A percentile compares a stretch with the other conserved stretches of the same genome.
phyloP scores from a whole-genome alignment of 1,284 basidiomycete species.

The Ceratobasidium theobromae region DNA sequence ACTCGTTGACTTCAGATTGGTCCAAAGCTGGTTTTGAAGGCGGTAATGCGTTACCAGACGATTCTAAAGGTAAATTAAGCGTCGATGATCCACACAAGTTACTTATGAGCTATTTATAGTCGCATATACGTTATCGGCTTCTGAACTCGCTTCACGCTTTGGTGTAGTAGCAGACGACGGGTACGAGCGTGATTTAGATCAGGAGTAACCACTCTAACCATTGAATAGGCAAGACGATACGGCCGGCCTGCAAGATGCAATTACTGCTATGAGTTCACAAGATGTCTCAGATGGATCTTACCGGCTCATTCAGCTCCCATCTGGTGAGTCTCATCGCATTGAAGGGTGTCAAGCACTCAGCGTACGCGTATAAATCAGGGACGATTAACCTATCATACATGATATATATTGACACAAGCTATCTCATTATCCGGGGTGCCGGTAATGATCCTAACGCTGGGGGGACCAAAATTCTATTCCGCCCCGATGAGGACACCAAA shows the following conservation, averaged over 20 bases:
- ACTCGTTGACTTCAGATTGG: no score
- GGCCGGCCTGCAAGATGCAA: conserved; percentile 17
- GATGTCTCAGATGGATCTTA: conserved; percentile 3
- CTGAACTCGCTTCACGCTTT: conserved; percentile 24
- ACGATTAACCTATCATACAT: conserved; percentile 25
- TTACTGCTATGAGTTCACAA: conserved; percentile 19
- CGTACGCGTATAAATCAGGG: background rate
- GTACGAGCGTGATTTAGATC: background rate
- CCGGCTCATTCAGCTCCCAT: conserved; percentile 31
- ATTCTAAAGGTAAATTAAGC: conserved; percentile 31
- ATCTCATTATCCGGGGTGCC: conserved; percentile 31
- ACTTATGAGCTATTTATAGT: background rate
- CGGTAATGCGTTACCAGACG: conserved; percentile 20
- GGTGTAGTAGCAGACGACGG: conserved; percentile 29
- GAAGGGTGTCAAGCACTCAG: background rate
- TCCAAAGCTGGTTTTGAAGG: conserved; percentile 32
- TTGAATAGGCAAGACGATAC: conserved; percentile 28
- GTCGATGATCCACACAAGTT: background rate
- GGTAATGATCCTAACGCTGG: conserved; percentile 30
- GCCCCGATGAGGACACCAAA: conserved; percentile 29
- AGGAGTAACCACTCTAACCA: background rate
- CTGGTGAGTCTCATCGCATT: background rate
- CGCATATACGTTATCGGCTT: conserved; percentile 15
- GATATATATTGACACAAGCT: conserved; percentile 31
- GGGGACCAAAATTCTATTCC: conserved; percentile 29